Evolutionary conservation across 1,284 basidiomycete species (phyloP).

Genomic region (Puccinia brachypodii): DNA sequence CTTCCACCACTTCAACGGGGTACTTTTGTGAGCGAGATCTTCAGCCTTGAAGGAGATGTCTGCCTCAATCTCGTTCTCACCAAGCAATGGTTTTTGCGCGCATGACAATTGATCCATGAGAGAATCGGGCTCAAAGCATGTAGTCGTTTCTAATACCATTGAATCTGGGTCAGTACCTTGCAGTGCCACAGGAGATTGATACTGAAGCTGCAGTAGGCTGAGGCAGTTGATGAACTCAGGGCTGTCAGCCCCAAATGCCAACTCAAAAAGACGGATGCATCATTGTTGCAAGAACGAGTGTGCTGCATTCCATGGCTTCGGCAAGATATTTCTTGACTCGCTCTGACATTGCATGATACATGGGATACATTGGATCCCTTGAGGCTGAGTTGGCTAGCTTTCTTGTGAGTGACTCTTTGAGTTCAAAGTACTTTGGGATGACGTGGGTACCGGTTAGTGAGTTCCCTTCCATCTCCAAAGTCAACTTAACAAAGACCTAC

Average conservation of each 20-base stretch:
- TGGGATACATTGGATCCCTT: not conserved
- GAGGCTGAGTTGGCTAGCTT: not conserved
- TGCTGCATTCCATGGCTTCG: not conserved
- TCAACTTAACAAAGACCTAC: not conserved
- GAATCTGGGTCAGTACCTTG: not conserved
- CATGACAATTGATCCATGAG: not conserved
- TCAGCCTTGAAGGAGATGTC: not conserved
- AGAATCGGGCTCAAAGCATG: not conserved
- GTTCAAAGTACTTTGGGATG: not conserved
- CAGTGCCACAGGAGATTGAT: not conserved
- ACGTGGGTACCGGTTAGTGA: not conserved
- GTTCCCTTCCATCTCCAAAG: not conserved
- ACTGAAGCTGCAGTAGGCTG: not conserved
- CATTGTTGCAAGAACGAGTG: not conserved
- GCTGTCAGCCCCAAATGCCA: not conserved
- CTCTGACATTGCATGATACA: not conserved
- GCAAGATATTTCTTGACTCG: constrained; percentile 6
- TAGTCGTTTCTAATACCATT: not conserved
- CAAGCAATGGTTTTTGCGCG: not conserved
- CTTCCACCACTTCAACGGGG: not conserved
- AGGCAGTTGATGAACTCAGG: not conserved
- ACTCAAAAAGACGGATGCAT: not conserved
- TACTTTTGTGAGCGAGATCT: not conserved
- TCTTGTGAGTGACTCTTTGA: too few relatives aligned
- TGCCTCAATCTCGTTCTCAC: not conserved